phyloP scores from a whole-genome alignment of 306 rosid genomes.

The Medicago ruthenica region DNA sequence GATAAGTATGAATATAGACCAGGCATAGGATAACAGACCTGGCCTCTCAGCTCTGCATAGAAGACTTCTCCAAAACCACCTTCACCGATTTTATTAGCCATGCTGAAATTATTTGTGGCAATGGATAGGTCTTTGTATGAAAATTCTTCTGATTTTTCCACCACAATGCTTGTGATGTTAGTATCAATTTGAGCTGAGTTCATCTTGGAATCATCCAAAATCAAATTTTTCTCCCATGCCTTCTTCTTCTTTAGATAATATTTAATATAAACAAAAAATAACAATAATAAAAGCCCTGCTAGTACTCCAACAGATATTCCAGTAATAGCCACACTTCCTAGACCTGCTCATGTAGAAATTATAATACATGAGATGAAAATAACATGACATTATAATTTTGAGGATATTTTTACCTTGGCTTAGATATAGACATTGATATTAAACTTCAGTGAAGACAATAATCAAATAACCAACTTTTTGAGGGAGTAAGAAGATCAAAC shows the following conservation, averaged over 20 bases:
- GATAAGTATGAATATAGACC: background rate
- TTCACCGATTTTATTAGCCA: slow-evolving; percentile 78
- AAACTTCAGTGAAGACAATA: background rate
- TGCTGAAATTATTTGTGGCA: slow-evolving; percentile 75
- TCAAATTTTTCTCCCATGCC: background rate
- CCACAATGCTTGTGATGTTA: slow-evolving; percentile 40
- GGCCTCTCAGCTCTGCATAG: slow-evolving; percentile 86
- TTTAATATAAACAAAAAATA: background rate
- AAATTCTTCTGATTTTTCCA: slow-evolving; percentile 73
- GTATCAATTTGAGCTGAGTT: background rate
- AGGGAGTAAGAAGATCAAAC: background rate
- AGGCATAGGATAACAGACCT: slow-evolving; percentile 53
- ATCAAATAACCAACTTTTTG: background rate
- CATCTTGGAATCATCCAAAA: background rate
- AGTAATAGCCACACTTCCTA: background rate
- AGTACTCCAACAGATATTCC: slow-evolving; percentile 1
- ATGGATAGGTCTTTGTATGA: slow-evolving; percentile 72
- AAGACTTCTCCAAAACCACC: slow-evolving; percentile 49
- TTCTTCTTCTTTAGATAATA: background rate
- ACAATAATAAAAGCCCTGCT: slow-evolving; percentile 35
- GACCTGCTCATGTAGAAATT: slow-evolving; percentile 20
- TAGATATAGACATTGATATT: no score
- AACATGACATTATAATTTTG: background rate
- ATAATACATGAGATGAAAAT: background rate
- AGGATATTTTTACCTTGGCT: background rate